Base-by-base conservation (phyloP, 148 eudicot species). In the Pharnaceum exiguum region DNA sequence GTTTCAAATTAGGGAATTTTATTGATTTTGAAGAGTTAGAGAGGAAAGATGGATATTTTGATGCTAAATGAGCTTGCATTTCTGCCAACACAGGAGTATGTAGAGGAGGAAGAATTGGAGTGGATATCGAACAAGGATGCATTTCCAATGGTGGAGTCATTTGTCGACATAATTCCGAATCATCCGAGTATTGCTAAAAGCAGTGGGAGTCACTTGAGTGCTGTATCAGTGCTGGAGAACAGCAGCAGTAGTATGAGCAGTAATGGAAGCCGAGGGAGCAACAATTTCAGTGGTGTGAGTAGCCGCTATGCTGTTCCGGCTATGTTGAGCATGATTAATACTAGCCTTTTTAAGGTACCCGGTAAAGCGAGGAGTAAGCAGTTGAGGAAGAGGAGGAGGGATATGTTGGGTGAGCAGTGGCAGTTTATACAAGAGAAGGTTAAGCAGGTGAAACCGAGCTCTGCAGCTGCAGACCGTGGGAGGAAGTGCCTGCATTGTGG, bases 121-220 rank as follows among this genome's bases (percentile, higher is more conserved):
- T 90, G 97, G 97, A 65, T 90, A 25, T 79, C 74, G 3, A 83
- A 90, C 84, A 90, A 90, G 53, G 95, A 90, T 52, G 86, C 95
- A 4, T 90, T 90, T 55, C 90, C 95, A 0, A 69, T 83, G 26
- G 74, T 86, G 5, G 97, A 90, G 66, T 71, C 91, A 18, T 79
- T 78, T 24, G 71, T 80, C 30, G 90, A 77, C 70, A 73, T 83
- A 16, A 47, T 83, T 22, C 70, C 81, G 1, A 68, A 71, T 17
- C 62, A 81, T 55, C 76, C 82, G 0, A 63, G 63, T 50, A 50
- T 64, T 22, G 49, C 55, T 0, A 15, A 56, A 24, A 62, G 32
- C 27, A n/a, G n/a, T n/a, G n/a, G n/a, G n/a, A 57, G 55, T 48
- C 84, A 79, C 47, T 70, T 47, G 15, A 82, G 90, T 66, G 87